Conservation (phyloP, 2,329 filamentous ascomycete species). For the Fusarium oligoseptatum region DNA sequence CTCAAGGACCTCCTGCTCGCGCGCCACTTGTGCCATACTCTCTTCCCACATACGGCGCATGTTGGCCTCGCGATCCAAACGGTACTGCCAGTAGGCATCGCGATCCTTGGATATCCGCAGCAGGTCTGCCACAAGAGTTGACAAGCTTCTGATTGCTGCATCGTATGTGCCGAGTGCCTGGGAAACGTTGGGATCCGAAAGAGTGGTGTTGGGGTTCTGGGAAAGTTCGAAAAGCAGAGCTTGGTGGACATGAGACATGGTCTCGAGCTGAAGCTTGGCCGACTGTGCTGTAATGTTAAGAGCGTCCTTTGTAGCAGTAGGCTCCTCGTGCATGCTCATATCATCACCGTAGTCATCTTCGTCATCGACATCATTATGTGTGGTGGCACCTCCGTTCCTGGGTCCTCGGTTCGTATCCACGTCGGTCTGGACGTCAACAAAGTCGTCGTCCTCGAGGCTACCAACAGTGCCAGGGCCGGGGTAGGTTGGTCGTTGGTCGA, state of each 20-base stretch:
- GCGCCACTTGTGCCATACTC: conserved; percentile 96
- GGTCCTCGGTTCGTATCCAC: conserved; percentile 56
- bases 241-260: conserved; percentile 86
- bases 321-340: conserved; percentile 80
- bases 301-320: conserved; percentile 86
- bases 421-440: conserved; percentile 61
- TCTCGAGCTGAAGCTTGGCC: conserved; percentile 90
- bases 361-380: conserved; percentile 70
- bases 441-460: conserved; percentile 67
- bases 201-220: conserved; percentile 76
- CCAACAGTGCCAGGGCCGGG: conserved; percentile 60
- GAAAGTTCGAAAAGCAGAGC: conserved; percentile 78
- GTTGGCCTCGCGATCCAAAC: conserved; percentile 90
- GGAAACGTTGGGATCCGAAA: conserved; percentile 82
- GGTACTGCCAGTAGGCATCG: conserved; percentile 97
- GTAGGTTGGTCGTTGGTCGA: conserved; percentile 53
- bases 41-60: conserved; percentile 98
- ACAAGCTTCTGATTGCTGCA: conserved; percentile 87
- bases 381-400: conserved; percentile 52
- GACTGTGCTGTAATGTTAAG: conserved; percentile 98
- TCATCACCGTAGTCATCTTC: conserved; percentile 81
- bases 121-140: conserved; percentile 85
- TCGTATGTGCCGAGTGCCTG: conserved; percentile 90
- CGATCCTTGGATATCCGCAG: conserved; percentile 93
- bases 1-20: conserved; percentile 92